These are phyloP conservation scores for Chlorophyllum brunneum DNA, from an alignment of 768 basidiomycete species.

Conservation along the genomic window DNA sequence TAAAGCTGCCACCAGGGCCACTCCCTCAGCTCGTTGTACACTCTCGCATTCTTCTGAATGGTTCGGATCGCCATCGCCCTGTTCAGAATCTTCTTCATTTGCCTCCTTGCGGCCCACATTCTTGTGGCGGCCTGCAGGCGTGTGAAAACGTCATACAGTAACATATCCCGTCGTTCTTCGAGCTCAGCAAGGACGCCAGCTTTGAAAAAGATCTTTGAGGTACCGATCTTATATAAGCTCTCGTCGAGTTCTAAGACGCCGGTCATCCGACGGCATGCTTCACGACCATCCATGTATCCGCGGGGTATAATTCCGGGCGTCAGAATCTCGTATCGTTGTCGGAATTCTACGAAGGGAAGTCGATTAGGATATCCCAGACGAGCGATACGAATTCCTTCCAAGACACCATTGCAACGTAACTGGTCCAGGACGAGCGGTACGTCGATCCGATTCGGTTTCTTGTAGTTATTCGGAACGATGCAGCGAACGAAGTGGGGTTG, in stretches of 20 bases:
- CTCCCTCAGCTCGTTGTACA: conserved; percentile 85
- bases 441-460: conserved; percentile 89
- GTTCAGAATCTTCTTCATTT: conserved; percentile 93
- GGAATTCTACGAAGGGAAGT: conserved; percentile 95
- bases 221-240: conserved; percentile 83
- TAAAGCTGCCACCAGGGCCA: conserved; percentile 99
- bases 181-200: conserved; percentile 95
- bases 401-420: conserved; percentile 95
- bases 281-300: conserved; percentile 97
- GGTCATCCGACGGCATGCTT: conserved; percentile 90
- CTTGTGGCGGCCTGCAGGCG: conserved; percentile 82
- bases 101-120: conserved; percentile 81
- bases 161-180: conserved; percentile 84
- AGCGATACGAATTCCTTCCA: conserved; percentile 98
- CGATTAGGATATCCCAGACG: conserved; percentile 96
- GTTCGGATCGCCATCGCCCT: conserved; percentile 87
- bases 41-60: conserved; percentile 89
- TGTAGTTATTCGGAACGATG: conserved; percentile 91
- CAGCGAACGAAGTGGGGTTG: conserved; percentile 98
- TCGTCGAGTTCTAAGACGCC: conserved; percentile 86
- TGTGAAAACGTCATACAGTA: conserved; percentile 88
- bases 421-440: conserved; percentile 96
- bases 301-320: conserved; percentile 90
- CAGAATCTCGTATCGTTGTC: conserved; percentile 93
- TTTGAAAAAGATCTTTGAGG: conserved; percentile 99